Conservation (phyloP, 169 alveolate genomes). For the Cryptosporidium ubiquitum region DNA sequence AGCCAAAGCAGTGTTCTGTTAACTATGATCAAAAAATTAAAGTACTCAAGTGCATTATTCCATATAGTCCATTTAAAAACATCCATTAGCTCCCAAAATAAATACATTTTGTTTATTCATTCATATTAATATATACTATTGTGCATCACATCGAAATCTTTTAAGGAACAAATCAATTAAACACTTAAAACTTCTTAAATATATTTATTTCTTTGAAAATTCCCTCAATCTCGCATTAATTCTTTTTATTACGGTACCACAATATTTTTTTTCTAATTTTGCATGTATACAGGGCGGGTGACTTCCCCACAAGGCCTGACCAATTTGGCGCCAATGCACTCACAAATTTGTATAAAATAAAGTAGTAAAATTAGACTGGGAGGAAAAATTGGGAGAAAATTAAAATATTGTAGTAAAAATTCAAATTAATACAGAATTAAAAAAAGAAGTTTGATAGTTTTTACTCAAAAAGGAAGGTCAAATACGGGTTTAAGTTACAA, state of each 20-base stretch:
- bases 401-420: not conserved
- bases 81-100: not conserved
- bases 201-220: not conserved
- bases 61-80: constrained; percentile 48
- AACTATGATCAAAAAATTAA: constrained; percentile 19
- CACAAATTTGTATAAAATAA: constrained; percentile 1
- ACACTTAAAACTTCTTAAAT: no score
- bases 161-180: not conserved
- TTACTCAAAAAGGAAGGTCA: not conserved
- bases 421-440: not conserved
- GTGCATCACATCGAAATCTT: not conserved
- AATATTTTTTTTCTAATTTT: not conserved
- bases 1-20: constrained; percentile 46
- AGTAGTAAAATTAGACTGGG: not conserved
- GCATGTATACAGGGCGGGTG: constrained; percentile 11
- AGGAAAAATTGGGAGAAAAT: constrained; percentile 13
- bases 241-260: constrained; percentile 1
- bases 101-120: not conserved
- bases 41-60: constrained; percentile 19
- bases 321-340: constrained; percentile 47
- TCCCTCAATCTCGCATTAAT: not conserved
- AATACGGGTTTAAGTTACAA: no score
- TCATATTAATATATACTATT: not conserved
- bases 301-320: constrained; percentile 31
- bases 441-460: not conserved